These are phyloP conservation scores for Neofusicoccum sp. DNA, from an alignment of 2,329 filamentous ascomycete species.

Conservation along the genomic window DNA sequence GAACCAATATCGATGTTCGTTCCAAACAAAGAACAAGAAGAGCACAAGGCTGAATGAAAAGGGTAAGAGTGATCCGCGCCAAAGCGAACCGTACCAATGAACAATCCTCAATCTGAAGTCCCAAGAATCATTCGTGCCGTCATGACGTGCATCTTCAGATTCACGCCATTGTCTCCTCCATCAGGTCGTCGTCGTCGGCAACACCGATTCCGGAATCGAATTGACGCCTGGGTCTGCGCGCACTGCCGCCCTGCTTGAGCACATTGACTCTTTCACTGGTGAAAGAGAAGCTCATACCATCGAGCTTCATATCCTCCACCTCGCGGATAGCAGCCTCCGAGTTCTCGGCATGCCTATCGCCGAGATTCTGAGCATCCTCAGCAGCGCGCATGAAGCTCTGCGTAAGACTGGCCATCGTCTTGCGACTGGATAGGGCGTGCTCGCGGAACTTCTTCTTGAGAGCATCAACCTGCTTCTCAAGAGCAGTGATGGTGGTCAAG, in stretches of 20 bases:
- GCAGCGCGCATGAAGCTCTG: slow-evolving; percentile 29
- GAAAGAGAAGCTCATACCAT: slow-evolving; percentile 33
- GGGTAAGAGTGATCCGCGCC: neutral
- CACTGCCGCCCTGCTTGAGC: slow-evolving; percentile 28
- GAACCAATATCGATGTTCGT: neutral
- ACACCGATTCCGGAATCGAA: slow-evolving; percentile 36
- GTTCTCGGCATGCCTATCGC: slow-evolving; percentile 1
- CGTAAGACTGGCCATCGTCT: slow-evolving; percentile 33
- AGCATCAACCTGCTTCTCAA: slow-evolving; percentile 32
- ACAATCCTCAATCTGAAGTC: slow-evolving; percentile 4
- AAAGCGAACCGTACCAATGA: neutral
- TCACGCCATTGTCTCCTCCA: slow-evolving; percentile 16
- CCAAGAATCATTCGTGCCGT: neutral
- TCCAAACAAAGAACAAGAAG: neutral
- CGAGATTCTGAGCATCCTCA: slow-evolving; percentile 27
- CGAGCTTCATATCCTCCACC: slow-evolving; percentile 34
- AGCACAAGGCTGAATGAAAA: neutral
- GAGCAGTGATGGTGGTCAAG: slow-evolving; percentile 30
- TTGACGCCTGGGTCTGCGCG: slow-evolving; percentile 24
- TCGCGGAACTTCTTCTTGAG: slow-evolving; percentile 33
- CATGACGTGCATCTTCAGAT: neutral
- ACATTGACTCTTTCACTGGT: slow-evolving; percentile 33
- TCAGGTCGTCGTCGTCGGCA: slow-evolving; percentile 26
- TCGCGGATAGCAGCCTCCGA: slow-evolving; percentile 23
- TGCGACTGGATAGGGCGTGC: slow-evolving; percentile 29